Conservation (phyloP, 805 yeast species). For the Barnettozyma pratensis region DNA sequence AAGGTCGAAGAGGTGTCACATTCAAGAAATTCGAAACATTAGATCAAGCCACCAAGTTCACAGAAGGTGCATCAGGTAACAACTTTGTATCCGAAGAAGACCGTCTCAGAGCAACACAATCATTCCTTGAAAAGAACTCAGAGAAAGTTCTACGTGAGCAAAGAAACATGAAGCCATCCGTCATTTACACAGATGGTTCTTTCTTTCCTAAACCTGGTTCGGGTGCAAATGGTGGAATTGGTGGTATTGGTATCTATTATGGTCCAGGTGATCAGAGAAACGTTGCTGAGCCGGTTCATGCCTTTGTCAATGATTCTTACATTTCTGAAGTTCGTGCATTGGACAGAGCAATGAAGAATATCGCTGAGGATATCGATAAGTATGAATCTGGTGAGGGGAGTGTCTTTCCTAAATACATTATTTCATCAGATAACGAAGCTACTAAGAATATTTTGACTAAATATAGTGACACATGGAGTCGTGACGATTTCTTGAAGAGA, state of each 20-base stretch:
- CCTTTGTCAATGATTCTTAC: constrained; percentile 61
- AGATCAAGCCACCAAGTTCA: constrained; percentile 12
- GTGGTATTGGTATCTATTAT: constrained; percentile 77
- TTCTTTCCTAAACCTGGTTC: constrained; percentile 2
- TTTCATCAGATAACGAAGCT: constrained; percentile 71
- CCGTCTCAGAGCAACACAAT: background rate
- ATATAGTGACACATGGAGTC: constrained; percentile 56
- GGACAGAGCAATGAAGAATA: constrained; percentile 43
- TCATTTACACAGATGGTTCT: constrained; percentile 77
- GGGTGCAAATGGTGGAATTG: constrained; percentile 31
- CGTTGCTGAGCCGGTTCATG: constrained; percentile 45
- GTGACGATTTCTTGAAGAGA: constrained; percentile 45
- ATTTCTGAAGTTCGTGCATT: constrained; percentile 76
- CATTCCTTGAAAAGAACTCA: constrained; percentile 3
- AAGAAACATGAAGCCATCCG: background rate
- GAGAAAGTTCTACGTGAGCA: constrained; percentile 7
- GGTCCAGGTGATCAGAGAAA: constrained; percentile 53
- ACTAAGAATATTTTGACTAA: constrained; percentile 47
- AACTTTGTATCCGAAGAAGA: background rate
- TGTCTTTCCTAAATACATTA: constrained; percentile 30
- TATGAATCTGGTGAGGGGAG: constrained; percentile 14
- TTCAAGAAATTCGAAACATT: constrained; percentile 36
- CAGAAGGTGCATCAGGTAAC: background rate
- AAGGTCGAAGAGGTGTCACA: constrained; percentile 32
- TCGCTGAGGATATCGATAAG: constrained; percentile 29